Conservation (phyloP, 495 filamentous ascomycete genomes). For the Lindgomyces ingoldianus region DNA sequence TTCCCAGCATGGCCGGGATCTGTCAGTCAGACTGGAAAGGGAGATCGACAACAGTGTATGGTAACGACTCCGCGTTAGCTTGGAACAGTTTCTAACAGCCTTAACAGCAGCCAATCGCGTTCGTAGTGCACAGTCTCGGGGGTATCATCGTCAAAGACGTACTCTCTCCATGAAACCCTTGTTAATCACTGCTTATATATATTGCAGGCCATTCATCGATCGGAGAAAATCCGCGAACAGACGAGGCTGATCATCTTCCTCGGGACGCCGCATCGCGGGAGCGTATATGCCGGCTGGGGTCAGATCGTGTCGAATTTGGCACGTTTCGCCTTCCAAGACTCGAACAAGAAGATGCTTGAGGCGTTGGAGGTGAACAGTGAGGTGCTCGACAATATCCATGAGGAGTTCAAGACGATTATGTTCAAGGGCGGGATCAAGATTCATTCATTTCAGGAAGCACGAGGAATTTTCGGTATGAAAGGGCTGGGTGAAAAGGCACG, state of each 20-base stretch:
- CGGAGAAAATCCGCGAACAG: conserved; percentile 34
- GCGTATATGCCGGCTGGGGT: conserved; percentile 42
- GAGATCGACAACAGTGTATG: conserved; percentile 41
- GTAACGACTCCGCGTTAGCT: conserved; percentile 13
- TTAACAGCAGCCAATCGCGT: conserved; percentile 42
- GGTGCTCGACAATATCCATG: conserved; percentile 46
- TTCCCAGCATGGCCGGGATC: conserved; percentile 44
- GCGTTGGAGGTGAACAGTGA: conserved; percentile 45
- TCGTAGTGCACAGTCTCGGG: conserved; percentile 49
- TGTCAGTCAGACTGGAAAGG: conserved; percentile 38
- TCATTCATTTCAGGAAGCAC: conserved; percentile 50
- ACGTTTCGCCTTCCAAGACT: conserved; percentile 37
- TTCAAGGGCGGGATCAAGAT: conserved; percentile 39
- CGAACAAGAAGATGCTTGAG: conserved; percentile 40
- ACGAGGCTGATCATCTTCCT: conserved; percentile 48
- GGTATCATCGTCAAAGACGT: conserved; percentile 50
- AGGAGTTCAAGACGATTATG: conserved; percentile 41
- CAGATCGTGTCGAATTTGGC: conserved; percentile 40
- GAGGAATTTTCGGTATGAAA: conserved; percentile 45
- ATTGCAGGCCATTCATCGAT: conserved; percentile 31
- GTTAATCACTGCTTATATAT: conserved; percentile 7
- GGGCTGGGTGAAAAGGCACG: conserved; percentile 45
- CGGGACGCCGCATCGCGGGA: conserved; percentile 50
- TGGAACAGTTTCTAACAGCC: conserved; percentile 3
- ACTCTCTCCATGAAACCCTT: conserved; percentile 22